Evolutionary conservation across 441 rosid genomes (phyloP).

Genomic region (Hura crepitans): DNA sequence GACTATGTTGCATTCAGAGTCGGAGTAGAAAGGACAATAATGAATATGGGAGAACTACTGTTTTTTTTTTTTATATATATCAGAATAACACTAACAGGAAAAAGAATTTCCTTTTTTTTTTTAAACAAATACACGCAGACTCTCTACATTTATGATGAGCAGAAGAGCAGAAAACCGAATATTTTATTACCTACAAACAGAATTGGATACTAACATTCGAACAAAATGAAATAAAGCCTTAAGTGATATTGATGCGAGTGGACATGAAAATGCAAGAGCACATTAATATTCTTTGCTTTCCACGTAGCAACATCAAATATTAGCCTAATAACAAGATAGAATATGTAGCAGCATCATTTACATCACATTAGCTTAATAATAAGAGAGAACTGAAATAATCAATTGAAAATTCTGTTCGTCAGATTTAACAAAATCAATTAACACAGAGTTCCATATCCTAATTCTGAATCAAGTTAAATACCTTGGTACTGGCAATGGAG

Average conservation of each 20-base stretch:
- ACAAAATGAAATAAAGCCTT: neutral
- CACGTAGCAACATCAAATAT: neutral
- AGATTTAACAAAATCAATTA: neutral
- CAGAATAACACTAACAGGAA: too few relatives aligned
- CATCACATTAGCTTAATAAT: neutral
- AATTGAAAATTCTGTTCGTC: slow-evolving; percentile 1
- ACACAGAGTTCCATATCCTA: slow-evolving; percentile 32
- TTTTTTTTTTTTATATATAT: too few relatives aligned
- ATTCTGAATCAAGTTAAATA: slow-evolving; percentile 24
- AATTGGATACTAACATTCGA: neutral
- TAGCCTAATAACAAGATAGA: too few relatives aligned
- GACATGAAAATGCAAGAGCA: neutral
- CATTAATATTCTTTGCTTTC: neutral
- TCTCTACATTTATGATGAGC: too few relatives aligned
- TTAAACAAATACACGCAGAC: too few relatives aligned
- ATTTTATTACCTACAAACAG: too few relatives aligned
- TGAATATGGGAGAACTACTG: too few relatives aligned
- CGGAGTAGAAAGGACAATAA: too few relatives aligned
- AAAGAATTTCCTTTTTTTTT: too few relatives aligned
- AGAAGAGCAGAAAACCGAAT: too few relatives aligned
- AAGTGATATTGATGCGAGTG: too few relatives aligned
- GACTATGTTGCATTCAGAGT: neutral
- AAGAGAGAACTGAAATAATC: neutral
- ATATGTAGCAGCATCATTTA: too few relatives aligned
- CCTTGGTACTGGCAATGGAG: slow-evolving; percentile 83